A percentile compares a stretch with the other conserved stretches of the same genome.
Evolutionary conservation across 2,329 filamentous ascomycete genomes (phyloP).

Genomic region (Apiospora marii): DNA sequence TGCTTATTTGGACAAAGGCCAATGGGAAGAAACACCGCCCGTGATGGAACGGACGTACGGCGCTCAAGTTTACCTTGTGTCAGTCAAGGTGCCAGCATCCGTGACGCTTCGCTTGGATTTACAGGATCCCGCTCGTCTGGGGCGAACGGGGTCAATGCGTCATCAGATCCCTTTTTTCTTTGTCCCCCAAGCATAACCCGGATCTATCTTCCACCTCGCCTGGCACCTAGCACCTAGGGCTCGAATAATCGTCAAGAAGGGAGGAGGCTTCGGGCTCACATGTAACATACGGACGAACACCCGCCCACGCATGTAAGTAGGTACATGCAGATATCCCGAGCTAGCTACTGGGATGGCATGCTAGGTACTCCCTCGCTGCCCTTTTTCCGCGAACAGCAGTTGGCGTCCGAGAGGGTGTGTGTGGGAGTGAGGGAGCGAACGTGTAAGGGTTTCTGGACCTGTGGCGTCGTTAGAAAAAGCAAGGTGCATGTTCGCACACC

Average conservation of each 20-base stretch:
- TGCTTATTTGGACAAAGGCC: slow-evolving; percentile 7
- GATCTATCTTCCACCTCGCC: slow-evolving; percentile 2
- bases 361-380: not conserved
- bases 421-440: not conserved
- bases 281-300: not conserved
- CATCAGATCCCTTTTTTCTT: not conserved
- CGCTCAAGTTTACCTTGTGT: slow-evolving; percentile 7
- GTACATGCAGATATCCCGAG: not conserved
- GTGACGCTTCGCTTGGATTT: slow-evolving; percentile 2
- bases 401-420: not conserved
- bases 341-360: not conserved
- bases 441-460: not conserved
- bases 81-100: not conserved
- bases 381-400: slow-evolving; percentile 2
- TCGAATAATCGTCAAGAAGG: not conserved
- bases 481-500: not conserved
- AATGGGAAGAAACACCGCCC: slow-evolving; percentile 13
- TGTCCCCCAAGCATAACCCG: slow-evolving; percentile 6
- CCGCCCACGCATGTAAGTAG: not conserved
- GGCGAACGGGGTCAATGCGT: slow-evolving; percentile 9
- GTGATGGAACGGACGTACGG: slow-evolving; percentile 8
- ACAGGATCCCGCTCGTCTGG: not conserved
- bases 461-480: not conserved
- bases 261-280: not conserved
- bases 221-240: not conserved